These are phyloP conservation scores for Neostapfia colusana DNA, from an alignment of 176 grass and related monocot species.

Conservation along the genomic window DNA sequence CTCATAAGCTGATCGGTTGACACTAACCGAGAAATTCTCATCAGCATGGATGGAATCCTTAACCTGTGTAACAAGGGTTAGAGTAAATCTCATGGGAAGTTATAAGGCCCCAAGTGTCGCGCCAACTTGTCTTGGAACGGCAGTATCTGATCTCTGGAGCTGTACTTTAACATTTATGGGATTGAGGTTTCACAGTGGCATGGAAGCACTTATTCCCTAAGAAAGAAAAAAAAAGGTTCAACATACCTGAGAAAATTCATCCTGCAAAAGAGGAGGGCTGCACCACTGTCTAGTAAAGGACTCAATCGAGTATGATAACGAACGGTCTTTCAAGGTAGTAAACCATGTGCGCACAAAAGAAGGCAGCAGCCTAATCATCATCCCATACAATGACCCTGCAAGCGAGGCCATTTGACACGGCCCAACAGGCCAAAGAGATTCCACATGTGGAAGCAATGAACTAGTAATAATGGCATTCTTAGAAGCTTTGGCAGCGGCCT, in stretches of 20 bases:
- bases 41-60: constrained; percentile 66
- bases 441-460: constrained; percentile 61
- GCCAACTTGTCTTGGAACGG: neutral
- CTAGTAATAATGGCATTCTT: constrained; percentile 58
- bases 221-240: neutral
- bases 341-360: constrained; percentile 93
- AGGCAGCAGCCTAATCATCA: constrained; percentile 84
- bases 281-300: constrained; percentile 91
- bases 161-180: neutral
- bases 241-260: constrained; percentile 88
- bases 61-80: constrained; percentile 55
- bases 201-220: too few species aligned
- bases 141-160: neutral
- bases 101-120: neutral
- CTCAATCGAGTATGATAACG: constrained; percentile 38
- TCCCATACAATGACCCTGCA: constrained; percentile 80
- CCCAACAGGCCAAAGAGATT: constrained; percentile 75
- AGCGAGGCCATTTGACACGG: constrained; percentile 71
- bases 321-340: constrained; percentile 58
- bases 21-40: constrained; percentile 86
- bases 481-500: constrained; percentile 74
- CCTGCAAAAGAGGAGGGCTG: constrained; percentile 79
- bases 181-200: too few species aligned
- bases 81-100: neutral
- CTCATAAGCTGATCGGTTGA: constrained; percentile 74